Evolutionary conservation across 768 basidiomycete species (phyloP).

Genomic region (Mycena metata): DNA sequence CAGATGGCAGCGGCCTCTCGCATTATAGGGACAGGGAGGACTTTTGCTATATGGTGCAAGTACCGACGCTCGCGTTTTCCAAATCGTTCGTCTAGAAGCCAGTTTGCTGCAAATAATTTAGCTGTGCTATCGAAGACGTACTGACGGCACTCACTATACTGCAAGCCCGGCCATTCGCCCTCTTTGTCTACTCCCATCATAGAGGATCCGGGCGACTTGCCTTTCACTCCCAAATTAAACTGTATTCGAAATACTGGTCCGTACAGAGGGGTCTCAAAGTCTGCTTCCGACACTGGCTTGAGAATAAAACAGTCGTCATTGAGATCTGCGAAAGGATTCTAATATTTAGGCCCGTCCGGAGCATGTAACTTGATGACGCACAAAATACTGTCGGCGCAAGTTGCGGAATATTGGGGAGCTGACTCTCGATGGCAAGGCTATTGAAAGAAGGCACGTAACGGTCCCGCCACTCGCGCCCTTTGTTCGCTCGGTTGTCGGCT

Average conservation of each 20-base stretch:
- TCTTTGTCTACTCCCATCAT: constrained; percentile 30
- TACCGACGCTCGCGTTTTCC: constrained; percentile 33
- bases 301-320: constrained; percentile 39
- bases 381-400: constrained; percentile 36
- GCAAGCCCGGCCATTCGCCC: constrained; percentile 37
- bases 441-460: constrained; percentile 36
- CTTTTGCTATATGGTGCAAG: constrained; percentile 35
- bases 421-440: constrained; percentile 39
- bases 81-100: constrained; percentile 38
- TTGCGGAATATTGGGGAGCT: constrained; percentile 26
- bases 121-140: background rate
- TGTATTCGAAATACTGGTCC: constrained; percentile 40
- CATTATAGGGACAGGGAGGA: constrained; percentile 29
- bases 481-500: background rate
- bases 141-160: constrained; percentile 18
- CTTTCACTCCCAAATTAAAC: constrained; percentile 24
- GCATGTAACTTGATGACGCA: background rate
- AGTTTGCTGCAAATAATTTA: constrained; percentile 29
- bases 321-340: constrained; percentile 14
- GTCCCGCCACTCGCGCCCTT: constrained; percentile 33
- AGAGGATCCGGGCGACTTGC: constrained; percentile 17
- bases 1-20: constrained; percentile 34
- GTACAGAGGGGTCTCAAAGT: constrained; percentile 31
- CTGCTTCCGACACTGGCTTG: constrained; percentile 26
- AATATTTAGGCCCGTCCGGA: too few species aligned